Base-by-base conservation (phyloP, 768 basidiomycete species). In the Chalciporus chontae region DNA sequence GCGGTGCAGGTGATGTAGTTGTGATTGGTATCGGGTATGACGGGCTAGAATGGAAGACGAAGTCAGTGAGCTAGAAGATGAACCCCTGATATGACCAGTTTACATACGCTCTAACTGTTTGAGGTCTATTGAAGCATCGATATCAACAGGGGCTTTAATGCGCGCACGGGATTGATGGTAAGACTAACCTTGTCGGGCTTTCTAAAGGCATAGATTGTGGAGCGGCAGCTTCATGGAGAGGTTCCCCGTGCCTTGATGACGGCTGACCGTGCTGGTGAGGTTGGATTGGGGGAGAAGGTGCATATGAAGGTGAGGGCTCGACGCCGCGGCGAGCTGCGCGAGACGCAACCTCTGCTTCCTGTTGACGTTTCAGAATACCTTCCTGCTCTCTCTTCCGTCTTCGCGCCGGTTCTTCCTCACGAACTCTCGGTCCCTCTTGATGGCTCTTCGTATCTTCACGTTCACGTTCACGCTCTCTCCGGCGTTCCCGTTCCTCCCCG, bases 1-100 rank as follows among this genome's bases (percentile, higher is more conserved):
- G 72, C 5, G 75, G 72, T 14, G 83, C 78, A n/a, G 80, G 74
- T 4, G 84, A 80, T 26, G 87, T 84, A 9, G 87, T 88, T 1
- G 86, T 88, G 41, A 85, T 71, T 31, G 85, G 84, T 24, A 77
- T 69, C 15, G 78, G 79, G 57, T 80, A 78, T 50, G 65, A 53
- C 31, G 53, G 58, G 3, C 72, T 69, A 15, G 51, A 62, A 55
- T 45, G 49, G 49, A 56, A 65, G 47, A 15, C 8, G 44, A 41
- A 45, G 43, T 24, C 31, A 47, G 37, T 36, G 44, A 58, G 41
- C 29, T 39, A 60, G 32, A 55, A n/a, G 27, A 43, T 21, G 47
- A 43, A 26, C 39, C 34, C 44, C 40, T 44, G 40, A 54, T 19
- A 15, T 46, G 14, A 39, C 38, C 8, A 38, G 46, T 24, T 41